Base-by-base conservation (phyloP, 2,329 filamentous ascomycete species). In the Davidsoniella virescens region DNA sequence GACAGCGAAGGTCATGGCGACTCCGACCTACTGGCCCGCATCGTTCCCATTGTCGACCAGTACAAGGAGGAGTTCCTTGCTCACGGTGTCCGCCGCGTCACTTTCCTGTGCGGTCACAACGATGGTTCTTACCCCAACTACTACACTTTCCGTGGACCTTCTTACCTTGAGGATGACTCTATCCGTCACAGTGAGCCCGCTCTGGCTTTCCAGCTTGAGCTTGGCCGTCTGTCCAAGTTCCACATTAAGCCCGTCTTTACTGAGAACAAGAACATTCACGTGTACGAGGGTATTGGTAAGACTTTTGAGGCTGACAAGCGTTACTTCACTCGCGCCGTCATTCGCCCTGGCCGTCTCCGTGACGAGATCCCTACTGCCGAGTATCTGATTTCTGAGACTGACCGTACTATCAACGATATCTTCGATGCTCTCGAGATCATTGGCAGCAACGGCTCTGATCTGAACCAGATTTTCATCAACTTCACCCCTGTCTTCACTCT, bases 391-490 rank as follows among this genome's bases (percentile, higher is more conserved):
- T 95, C 88, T 0, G 92, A 98, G 71, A 88, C 90, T 38, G 90
- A 98, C 62, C 82, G 92, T 56, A 75, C 96, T 59, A 88, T 98
- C 76, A 96, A 87, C 64, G 92, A 98, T 63, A 96, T 98, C 61
- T 79, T 96, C 48, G 92, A 98, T 63, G 92, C 92, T 42, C 73
- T 98, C 52, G 92, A 98, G 73, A 95, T 98, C 59, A 93, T 95
- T 62, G 92, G 92, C 62, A 95, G 94, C 75, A 96, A 95, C 72
- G 93, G 94, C 71, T 94, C 92, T 47, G 92, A 98, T 73, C 76
- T 98, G 63, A 98, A 98, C 74, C 92, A 98, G 70, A 92, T 98
- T 75, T 98, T 98, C 73, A 92, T 98, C 75, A 96, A 98, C 76
- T 98, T 98, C 71, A 92, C 87, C 0, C 87, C 88, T 8, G 85